Evolutionary conservation across 2,329 filamentous ascomycete species (phyloP).

Genomic region (Sphaerostilbella broomeana): DNA sequence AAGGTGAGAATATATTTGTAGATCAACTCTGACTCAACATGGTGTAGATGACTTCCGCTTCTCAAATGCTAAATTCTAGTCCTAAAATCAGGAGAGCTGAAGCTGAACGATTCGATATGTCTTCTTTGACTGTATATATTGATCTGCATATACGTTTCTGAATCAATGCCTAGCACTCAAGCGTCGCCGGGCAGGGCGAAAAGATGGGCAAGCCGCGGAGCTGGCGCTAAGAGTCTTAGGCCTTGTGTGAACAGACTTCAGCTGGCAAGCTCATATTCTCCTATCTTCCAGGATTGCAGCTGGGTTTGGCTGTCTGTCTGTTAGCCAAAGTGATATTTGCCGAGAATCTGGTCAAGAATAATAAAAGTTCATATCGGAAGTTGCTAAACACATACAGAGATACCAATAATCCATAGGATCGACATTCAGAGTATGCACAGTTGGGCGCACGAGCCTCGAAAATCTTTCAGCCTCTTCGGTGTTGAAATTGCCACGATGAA

Average conservation of each 20-base stretch:
- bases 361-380: conserved; percentile 58
- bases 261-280: conserved; percentile 39
- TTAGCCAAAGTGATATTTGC: conserved; percentile 51
- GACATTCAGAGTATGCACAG: conserved; percentile 55
- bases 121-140: neutral
- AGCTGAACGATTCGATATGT: neutral
- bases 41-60: no score
- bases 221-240: neutral
- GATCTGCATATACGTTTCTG: conserved; percentile 37
- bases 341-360: conserved; percentile 45
- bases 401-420: conserved; percentile 61
- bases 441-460: conserved; percentile 5
- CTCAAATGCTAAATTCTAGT: no score
- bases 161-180: conserved; percentile 42
- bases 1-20: no score
- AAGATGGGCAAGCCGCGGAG: conserved; percentile 21
- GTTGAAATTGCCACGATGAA: conserved; percentile 55
- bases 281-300: conserved; percentile 63
- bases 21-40: no score
- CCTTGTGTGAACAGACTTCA: neutral
- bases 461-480: conserved; percentile 15
- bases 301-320: conserved; percentile 47
- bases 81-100: no score
- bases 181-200: conserved; percentile 52
- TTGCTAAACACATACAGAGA: conserved; percentile 60